Percentiles rank a stretch among this genome's conserved stretches.
phyloP scores from a whole-genome alignment of 2,329 filamentous ascomycete genomes.

The Colletotrichum sp. region DNA sequence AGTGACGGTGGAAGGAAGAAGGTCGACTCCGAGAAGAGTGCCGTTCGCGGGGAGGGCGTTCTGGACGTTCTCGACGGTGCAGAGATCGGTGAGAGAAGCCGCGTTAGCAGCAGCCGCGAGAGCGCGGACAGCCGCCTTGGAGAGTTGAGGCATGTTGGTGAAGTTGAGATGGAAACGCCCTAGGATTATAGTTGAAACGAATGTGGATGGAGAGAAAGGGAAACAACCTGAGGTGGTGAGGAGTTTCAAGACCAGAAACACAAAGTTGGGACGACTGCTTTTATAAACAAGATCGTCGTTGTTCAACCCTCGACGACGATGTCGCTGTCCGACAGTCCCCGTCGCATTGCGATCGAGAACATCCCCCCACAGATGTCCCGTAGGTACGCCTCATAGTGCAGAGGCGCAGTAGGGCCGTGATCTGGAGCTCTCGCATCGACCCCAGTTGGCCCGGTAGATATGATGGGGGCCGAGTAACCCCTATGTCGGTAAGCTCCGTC shows the following conservation, averaged over 20 bases:
- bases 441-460: neutral
- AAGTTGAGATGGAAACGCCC: neutral
- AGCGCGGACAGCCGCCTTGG: neutral
- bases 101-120: conserved; percentile 16
- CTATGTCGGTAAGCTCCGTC: neutral
- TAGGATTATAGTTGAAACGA: neutral
- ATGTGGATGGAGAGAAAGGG: neutral
- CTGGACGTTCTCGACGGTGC: conserved; percentile 25
- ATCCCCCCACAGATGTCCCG: neutral
- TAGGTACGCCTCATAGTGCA: conserved; percentile 5
- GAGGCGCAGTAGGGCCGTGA: neutral
- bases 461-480: neutral
- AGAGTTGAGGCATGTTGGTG: neutral
- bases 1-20: conserved; percentile 22
- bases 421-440: neutral
- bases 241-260: neutral
- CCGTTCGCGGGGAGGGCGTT: conserved; percentile 25
- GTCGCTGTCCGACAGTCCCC: neutral
- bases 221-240: neutral
- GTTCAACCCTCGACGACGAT: neutral
- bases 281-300: neutral
- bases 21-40: conserved; percentile 29
- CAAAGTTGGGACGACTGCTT: neutral
- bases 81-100: conserved; percentile 24
- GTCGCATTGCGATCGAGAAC: neutral